Evolutionary conservation across 2,329 filamentous ascomycete genomes (phyloP), one percentile per base, ranked within the genome.

Genomic region (Dryadomyces quercivorus): DNA sequence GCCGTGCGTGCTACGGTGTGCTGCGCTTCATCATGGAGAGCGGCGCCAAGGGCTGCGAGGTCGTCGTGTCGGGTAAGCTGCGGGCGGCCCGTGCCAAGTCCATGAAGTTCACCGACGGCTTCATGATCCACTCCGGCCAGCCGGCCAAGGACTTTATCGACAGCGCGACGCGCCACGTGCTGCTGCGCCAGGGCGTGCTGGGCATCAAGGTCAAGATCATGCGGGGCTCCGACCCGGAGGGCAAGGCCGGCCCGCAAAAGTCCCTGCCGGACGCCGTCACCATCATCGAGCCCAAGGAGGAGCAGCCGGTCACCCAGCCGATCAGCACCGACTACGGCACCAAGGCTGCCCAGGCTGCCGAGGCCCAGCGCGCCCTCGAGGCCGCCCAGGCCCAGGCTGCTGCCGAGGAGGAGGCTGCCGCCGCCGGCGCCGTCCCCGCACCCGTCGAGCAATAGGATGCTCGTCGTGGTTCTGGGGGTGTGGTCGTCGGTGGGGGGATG

Each of bases 161-260:
- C 82, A 82, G 78, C 69, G 94, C 94, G 67, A 97, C 93, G 70
- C 93, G 93, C 69, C 93, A 98, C 88, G 93, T 98, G 69, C 90
- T 98, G 65, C 91, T 98, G 75, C 88, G 94, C 78, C 93, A 98
- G 82, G 93, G 93, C 88, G 93, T 98, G 64, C 82, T 98, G 64
- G 93, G 93, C 80, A 98, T 98, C 81, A 98, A 98, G 85, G 93
- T 98, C 77, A 98, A 98, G 91, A 98, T 98, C 80, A 98, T 98
- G 93, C 91, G 94, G 74, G 93, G 93, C 72, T 93, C 89, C 67
- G 93, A 98, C 81, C 93, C 93, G 73, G 90, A 97, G 78, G 93
- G 93, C 85, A 98, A 98, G 86, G 84, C 89, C 69, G 90, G 93
- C 65, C 91, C 92, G 67, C 88, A 91, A 78, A 96, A 97, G 85